phyloP scores from a whole-genome alignment of 2,329 filamentous ascomycete genomes.

The Exophiala sideris region DNA sequence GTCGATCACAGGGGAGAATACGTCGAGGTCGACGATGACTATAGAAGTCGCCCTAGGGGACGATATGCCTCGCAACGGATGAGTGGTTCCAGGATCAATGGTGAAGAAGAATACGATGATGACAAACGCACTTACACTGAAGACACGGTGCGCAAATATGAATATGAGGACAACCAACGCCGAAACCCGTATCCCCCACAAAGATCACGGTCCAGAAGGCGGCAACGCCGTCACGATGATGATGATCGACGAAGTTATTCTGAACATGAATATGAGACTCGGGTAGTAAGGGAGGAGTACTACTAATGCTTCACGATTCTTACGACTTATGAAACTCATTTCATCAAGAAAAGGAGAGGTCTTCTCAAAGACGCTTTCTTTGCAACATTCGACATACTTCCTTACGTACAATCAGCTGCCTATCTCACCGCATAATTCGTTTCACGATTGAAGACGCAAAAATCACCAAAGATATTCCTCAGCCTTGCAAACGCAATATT shows the following conservation, averaged over 20 bases:
- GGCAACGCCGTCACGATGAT: conserved; percentile 13
- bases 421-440: too few relatives aligned
- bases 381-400: background rate
- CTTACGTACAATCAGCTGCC: background rate
- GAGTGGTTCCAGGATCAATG: conserved; percentile 30
- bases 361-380: too few relatives aligned
- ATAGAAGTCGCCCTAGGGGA: conserved; percentile 33
- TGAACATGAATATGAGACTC: conserved; percentile 12
- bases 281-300: conserved; percentile 9
- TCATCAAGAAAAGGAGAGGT: too few relatives aligned
- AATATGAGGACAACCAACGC: conserved; percentile 19
- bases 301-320: conserved; percentile 4
- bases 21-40: background rate
- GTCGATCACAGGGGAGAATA: conserved; percentile 3
- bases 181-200: conserved; percentile 14
- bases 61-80: conserved; percentile 25
- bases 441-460: too few relatives aligned
- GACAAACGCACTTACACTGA: conserved; percentile 26
- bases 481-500: too few relatives aligned
- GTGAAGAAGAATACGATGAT: conserved; percentile 26
- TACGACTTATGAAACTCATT: background rate
- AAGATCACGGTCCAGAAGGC: conserved; percentile 4
- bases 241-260: conserved; percentile 19
- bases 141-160: conserved; percentile 21
- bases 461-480: too few relatives aligned